These are phyloP conservation scores for Marasmius oreades DNA, from an alignment of 1,284 basidiomycete species.

Conservation along the genomic window DNA sequence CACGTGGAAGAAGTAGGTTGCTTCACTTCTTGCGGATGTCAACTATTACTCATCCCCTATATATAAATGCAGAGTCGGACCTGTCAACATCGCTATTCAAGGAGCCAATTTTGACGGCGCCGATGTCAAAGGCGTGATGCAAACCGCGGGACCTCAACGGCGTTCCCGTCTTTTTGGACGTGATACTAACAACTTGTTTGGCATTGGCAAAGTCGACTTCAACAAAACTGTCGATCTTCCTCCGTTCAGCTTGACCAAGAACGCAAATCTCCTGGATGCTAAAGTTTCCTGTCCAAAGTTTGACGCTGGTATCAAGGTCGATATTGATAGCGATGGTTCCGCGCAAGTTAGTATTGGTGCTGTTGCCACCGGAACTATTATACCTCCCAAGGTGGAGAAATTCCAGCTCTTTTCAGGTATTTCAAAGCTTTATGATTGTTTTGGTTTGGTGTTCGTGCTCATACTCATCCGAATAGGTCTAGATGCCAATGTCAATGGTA, in stretches of 20 bases:
- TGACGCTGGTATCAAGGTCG: conserved; percentile 33
- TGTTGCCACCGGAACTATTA: conserved; percentile 36
- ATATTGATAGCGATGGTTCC: conserved; percentile 35
- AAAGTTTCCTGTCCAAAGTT: conserved; percentile 33
- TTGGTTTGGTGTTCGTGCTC: too few species aligned
- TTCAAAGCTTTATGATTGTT: too few species aligned
- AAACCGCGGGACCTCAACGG: conserved; percentile 23
- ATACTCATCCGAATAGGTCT: conserved; percentile 16
- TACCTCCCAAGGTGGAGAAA: conserved; percentile 33
- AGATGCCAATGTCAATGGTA: conserved; percentile 28
- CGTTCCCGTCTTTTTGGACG: neutral
- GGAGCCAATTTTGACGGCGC: conserved; percentile 24
- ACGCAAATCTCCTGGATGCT: conserved; percentile 38
- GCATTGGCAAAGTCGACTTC: conserved; percentile 21
- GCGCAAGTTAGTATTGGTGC: conserved; percentile 37
- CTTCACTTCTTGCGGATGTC: neutral
- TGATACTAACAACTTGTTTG: neutral
- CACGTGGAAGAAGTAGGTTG: conserved; percentile 21
- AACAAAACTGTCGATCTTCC: conserved; percentile 22
- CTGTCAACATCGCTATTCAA: conserved; percentile 25
- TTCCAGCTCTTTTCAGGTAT: conserved; percentile 26
- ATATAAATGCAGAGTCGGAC: conserved; percentile 24
- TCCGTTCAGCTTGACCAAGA: conserved; percentile 25
- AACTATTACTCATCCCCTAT: neutral
- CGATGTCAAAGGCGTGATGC: conserved; percentile 17